Base-by-base conservation (phyloP, 345 rosid species). In the Theobroma cacao region DNA sequence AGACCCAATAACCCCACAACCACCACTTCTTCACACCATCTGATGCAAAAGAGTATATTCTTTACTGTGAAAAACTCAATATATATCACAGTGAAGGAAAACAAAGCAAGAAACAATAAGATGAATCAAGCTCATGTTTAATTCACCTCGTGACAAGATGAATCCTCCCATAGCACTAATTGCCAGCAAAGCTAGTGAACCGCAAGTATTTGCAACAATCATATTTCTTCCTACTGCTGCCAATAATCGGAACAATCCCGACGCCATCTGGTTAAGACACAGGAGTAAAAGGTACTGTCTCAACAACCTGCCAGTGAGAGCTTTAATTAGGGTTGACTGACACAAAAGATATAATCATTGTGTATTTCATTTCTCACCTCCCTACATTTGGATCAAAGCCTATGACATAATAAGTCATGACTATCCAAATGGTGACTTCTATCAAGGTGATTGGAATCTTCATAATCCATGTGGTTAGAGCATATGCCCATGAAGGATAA, bases 1-100 rank as follows among this genome's bases (percentile, higher is more conserved):
- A 91, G 43, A 83, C 18, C 96, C 96, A 91, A 77, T 80, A 91
- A 26, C 88, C 92, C 94, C 92, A 92, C n/a, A 84, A 76, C 87
- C 90, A 81, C 97, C 97, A 92, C 64, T 86, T 78, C 72, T 91
- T 89, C 7, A 90, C 79, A 73, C 86, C 55, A 50, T 82, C 91
- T 91, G 84, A 28, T 0, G 52, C n/a, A 77, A 75, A 28, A 74
- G 15, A 74, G 15, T 12, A 58, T 24, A 83, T 60, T 8, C 61
- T 56, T 22, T 52, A 22, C 18, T 14, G 34, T 78, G 59, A 87
- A 48, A 76, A 38, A 38, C n/a, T n/a, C 17, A 43, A 7, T 38
- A 41, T 20, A 55, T 43, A 67, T 33, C 14, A 8, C 1, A 30
- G n/a, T 0, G 53, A 41, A 12, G 18, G 52, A 13, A 47, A 12